Percentiles rank a stretch among this genome's conserved stretches.
These are phyloP conservation scores for Calocybe gambosa DNA, from an alignment of 1,284 basidiomycete genomes.

Conservation along the genomic window DNA sequence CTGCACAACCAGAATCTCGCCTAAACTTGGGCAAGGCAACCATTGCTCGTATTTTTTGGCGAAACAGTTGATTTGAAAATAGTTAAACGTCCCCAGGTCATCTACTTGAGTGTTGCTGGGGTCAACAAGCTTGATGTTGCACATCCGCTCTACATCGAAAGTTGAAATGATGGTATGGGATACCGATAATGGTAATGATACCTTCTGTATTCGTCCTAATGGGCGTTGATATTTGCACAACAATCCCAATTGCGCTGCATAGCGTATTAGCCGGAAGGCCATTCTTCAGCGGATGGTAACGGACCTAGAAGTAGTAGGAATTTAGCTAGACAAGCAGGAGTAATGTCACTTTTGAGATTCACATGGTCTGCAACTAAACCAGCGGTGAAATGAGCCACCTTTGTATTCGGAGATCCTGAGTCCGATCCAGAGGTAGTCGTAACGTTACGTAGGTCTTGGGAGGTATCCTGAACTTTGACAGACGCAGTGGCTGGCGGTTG, in stretches of 20 bases:
- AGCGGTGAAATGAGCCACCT: not conserved
- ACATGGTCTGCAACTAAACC: constrained; percentile 7
- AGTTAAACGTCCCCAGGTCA: constrained; percentile 16
- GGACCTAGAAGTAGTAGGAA: not conserved
- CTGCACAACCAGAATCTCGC: constrained; percentile 41
- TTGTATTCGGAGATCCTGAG: not conserved
- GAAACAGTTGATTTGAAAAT: constrained; percentile 47
- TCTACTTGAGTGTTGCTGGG: constrained; percentile 31
- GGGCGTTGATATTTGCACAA: constrained; percentile 7
- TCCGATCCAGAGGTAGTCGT: not conserved
- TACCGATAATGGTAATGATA: constrained; percentile 3
- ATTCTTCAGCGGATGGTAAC: constrained; percentile 5
- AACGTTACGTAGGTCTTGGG: not conserved
- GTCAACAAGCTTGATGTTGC: constrained; percentile 35
- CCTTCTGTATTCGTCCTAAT: constrained; percentile 17
- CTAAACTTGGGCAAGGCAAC: constrained; percentile 39
- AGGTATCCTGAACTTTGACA: not conserved
- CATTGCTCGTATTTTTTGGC: constrained; percentile 37
- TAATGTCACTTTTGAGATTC: not conserved
- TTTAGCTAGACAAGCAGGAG: not conserved
- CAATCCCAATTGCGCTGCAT: constrained; percentile 13
- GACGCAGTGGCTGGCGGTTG: constrained; percentile 10
- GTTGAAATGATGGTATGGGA: not conserved
- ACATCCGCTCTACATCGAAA: constrained; percentile 25
- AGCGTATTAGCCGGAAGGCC: not conserved